These are phyloP conservation scores for Quercus suber DNA, from an alignment of 306 rosid species.

Conservation along the genomic window DNA sequence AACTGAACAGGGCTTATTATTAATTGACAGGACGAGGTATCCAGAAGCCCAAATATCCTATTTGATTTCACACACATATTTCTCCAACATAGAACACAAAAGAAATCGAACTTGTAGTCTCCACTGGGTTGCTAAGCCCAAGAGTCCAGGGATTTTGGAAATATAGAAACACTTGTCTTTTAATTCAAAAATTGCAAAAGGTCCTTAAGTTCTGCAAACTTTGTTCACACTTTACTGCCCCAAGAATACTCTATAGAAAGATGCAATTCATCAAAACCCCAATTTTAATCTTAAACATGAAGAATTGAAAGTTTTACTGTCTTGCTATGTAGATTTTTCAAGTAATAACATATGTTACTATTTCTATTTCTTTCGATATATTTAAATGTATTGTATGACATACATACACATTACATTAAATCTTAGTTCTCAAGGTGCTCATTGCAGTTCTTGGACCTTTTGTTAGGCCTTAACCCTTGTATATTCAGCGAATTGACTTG, in stretches of 20 bases:
- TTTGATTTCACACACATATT: neutral
- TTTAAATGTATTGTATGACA: too few relatives aligned
- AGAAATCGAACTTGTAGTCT: neutral
- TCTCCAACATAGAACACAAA: neutral
- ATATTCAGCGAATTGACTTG: neutral
- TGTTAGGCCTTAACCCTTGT: neutral
- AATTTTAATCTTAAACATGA: neutral
- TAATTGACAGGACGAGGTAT: neutral
- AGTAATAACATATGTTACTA: neutral
- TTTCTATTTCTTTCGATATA: neutral
- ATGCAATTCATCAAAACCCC: neutral
- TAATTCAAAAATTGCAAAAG: neutral
- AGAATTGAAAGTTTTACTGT: neutral
- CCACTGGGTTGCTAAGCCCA: neutral
- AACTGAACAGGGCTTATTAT: constrained; percentile 2
- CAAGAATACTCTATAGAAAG: neutral
- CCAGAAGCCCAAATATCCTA: neutral
- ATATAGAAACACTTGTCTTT: neutral
- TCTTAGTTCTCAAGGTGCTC: neutral
- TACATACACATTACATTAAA: too few relatives aligned
- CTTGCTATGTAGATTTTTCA: neutral
- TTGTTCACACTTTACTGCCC: neutral
- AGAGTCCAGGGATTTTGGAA: neutral
- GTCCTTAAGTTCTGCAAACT: neutral
- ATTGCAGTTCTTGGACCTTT: neutral